Conservation (phyloP, 1,284 basidiomycete genomes). For the Heterobasidion irregulare region DNA sequence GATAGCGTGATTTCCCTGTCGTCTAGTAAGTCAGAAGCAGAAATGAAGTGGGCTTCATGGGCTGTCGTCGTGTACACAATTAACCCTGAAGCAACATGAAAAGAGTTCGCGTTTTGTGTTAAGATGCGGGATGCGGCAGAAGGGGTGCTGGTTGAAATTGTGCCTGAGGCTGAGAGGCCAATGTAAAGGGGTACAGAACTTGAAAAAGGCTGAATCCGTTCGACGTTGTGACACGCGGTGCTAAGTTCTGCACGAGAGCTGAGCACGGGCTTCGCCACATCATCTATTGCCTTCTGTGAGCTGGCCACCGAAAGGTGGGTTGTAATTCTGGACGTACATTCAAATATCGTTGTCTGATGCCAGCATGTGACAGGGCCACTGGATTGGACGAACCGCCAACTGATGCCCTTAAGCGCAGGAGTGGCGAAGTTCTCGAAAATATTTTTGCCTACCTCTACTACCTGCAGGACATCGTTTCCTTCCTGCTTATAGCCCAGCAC, state of each 20-base stretch:
- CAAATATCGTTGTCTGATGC: constrained; percentile 8
- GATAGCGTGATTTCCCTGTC: constrained; percentile 20
- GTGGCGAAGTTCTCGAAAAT: neutral
- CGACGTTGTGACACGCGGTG: constrained; percentile 3
- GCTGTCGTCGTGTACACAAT: constrained; percentile 83
- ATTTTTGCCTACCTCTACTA: constrained; percentile 3
- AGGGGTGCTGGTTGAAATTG: neutral
- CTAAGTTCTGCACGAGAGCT: constrained; percentile 4
- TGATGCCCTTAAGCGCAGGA: constrained; percentile 4
- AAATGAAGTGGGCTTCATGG: constrained; percentile 77
- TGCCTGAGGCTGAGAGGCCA: constrained; percentile 56
- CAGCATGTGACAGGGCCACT: constrained; percentile 1
- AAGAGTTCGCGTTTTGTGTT: constrained; percentile 70
- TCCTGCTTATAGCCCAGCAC: constrained; percentile 4
- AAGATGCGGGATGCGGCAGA: constrained; percentile 20
- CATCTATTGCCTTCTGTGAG: too few species aligned
- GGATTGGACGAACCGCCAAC: constrained; percentile 9
- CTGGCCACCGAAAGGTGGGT: too few species aligned
- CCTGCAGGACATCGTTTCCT: constrained; percentile 5
- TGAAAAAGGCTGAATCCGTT: neutral
- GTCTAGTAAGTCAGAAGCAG: constrained; percentile 33
- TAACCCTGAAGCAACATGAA: constrained; percentile 73
- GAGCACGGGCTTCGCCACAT: neutral
- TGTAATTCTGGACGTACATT: constrained; percentile 3
- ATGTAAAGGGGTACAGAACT: constrained; percentile 29